Evolutionary conservation across 306 rosid genomes (phyloP).

Genomic region (Aeschynomene evenia): DNA sequence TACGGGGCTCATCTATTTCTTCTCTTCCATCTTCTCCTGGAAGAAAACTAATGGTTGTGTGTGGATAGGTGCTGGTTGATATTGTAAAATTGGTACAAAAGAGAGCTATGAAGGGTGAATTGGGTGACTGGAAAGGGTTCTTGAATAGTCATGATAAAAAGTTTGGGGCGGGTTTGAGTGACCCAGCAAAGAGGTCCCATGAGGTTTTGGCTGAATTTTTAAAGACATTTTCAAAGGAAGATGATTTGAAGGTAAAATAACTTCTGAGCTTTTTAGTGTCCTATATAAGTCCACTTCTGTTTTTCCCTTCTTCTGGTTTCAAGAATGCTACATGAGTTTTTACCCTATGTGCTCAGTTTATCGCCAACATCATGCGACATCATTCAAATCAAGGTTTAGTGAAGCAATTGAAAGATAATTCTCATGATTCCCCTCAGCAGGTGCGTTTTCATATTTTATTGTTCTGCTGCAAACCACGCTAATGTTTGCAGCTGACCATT

Average conservation of each 20-base stretch:
- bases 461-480: not conserved
- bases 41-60: slow-evolving; percentile 8
- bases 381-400: slow-evolving; percentile 47
- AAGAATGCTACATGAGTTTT: not conserved
- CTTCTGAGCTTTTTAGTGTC: not conserved
- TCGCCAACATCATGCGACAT: slow-evolving; percentile 53
- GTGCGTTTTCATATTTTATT: slow-evolving; percentile 38
- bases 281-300: not conserved
- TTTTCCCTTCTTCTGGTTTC: not conserved
- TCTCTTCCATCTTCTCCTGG: not conserved
- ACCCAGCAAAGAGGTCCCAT: slow-evolving; percentile 66
- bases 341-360: slow-evolving; percentile 39
- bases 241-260: slow-evolving; percentile 53
- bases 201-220: slow-evolving; percentile 61
- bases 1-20: too few relatives aligned
- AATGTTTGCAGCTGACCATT: not conserved
- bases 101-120: slow-evolving; percentile 60
- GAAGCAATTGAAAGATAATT: slow-evolving; percentile 37
- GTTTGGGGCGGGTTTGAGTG: slow-evolving; percentile 70
- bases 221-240: slow-evolving; percentile 49
- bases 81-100: slow-evolving; percentile 67
- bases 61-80: slow-evolving; percentile 65
- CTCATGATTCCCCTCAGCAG: slow-evolving; percentile 63
- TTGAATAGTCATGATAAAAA: slow-evolving; percentile 48
- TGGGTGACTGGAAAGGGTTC: slow-evolving; percentile 86